Conservation (phyloP, 177 flowering plant genomes). For the Vitis hybrid region DNA sequence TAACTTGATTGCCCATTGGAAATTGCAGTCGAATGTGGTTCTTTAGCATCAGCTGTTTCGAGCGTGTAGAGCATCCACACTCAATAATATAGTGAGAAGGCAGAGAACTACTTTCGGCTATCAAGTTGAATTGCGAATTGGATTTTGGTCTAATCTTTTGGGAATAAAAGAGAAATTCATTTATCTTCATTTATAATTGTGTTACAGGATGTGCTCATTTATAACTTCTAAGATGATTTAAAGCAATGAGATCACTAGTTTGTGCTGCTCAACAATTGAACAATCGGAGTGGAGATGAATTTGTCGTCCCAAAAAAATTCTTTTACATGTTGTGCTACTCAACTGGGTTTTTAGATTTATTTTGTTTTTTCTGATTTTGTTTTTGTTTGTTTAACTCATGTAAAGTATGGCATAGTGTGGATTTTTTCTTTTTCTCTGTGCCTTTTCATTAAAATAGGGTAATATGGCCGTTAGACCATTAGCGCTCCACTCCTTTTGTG, state of each 20-base stretch:
- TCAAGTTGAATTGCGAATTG: not conserved
- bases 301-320: too few relatives aligned
- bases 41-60: not conserved
- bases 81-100: not conserved
- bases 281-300: not conserved
- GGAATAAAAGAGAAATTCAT: slow-evolving; percentile 13
- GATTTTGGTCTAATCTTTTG: slow-evolving; percentile 1
- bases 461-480: too few relatives aligned
- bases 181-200: slow-evolving; percentile 18
- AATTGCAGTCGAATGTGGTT: not conserved
- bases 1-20: not conserved
- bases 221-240: slow-evolving; percentile 6
- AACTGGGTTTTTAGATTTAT: too few relatives aligned
- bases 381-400: too few relatives aligned
- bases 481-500: too few relatives aligned
- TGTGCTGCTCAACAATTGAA: not conserved
- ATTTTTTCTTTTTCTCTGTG: too few relatives aligned
- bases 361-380: too few relatives aligned
- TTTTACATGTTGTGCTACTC: too few relatives aligned
- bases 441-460: too few relatives aligned
- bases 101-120: not conserved
- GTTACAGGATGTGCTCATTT: not conserved
- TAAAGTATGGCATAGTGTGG: too few relatives aligned
- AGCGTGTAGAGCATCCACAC: not conserved
- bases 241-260: slow-evolving; percentile 16